phyloP scores from a whole-genome alignment of 345 rosid genomes.

The Psidium guajava region DNA sequence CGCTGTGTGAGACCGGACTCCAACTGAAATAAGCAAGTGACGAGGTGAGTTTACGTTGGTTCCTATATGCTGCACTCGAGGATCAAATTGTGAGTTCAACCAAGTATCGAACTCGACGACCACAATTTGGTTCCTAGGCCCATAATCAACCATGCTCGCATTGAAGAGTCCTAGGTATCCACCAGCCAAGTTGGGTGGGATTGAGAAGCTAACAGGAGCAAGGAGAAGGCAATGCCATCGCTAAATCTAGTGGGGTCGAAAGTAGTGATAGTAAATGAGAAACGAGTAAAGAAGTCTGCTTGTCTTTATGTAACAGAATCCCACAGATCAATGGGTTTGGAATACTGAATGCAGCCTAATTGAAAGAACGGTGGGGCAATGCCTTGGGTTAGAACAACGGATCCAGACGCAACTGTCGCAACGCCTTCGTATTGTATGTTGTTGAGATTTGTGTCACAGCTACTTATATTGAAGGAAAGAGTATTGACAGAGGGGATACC shows the following conservation, averaged over 20 bases:
- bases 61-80: neutral
- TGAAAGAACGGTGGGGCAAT: fast-evolving
- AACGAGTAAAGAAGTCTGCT: neutral
- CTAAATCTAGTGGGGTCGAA: fast-evolving
- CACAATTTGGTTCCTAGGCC: neutral
- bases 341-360: neutral
- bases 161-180: neutral
- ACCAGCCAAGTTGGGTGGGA: neutral
- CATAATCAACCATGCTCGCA: neutral
- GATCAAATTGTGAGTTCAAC: neutral
- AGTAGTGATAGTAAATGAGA: neutral
- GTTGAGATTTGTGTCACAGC: fast-evolving
- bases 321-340: neutral
- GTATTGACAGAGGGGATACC: neutral
- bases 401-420: neutral
- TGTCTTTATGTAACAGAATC: neutral
- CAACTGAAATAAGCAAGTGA: neutral
- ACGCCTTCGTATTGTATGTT: neutral
- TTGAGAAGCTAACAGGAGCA: neutral
- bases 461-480: neutral
- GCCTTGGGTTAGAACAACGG: neutral
- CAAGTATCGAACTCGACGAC: neutral
- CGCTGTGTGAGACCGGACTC: fast-evolving
- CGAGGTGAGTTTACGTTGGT: neutral
- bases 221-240: neutral